phyloP scores from a whole-genome alignment of 805 yeast genomes.

The Saitoella complicata region DNA sequence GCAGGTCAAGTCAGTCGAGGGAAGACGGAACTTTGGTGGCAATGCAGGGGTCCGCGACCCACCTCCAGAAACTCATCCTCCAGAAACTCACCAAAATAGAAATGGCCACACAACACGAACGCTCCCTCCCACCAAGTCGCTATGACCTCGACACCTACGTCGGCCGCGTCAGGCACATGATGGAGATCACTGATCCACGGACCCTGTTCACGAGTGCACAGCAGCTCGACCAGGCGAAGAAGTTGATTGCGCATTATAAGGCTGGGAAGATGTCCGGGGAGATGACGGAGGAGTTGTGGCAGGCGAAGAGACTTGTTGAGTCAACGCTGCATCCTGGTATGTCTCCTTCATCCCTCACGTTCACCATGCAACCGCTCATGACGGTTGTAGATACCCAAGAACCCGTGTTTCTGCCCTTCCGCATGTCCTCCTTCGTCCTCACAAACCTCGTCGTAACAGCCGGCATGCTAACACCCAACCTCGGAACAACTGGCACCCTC shows the following conservation, averaged over 20 bases:
- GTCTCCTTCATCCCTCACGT: neutral
- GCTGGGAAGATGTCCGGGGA: slow-evolving; percentile 40
- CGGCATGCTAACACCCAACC: slow-evolving; percentile 92
- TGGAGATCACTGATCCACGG: slow-evolving; percentile 81
- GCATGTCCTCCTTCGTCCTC: slow-evolving; percentile 92
- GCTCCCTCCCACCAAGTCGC: slow-evolving; percentile 50
- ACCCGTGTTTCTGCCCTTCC: slow-evolving; percentile 78
- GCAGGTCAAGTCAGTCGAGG: too few species aligned
- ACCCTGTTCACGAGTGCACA: slow-evolving; percentile 71
- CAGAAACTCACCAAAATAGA: too few species aligned
- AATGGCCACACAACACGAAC: too few species aligned
- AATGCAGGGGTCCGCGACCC: neutral
- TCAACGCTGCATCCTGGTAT: slow-evolving; percentile 71
- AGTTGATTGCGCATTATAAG: slow-evolving; percentile 51
- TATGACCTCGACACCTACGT: slow-evolving; percentile 69
- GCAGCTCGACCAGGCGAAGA: too few species aligned
- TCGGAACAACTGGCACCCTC: slow-evolving; percentile 77
- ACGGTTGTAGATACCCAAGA: slow-evolving; percentile 65
- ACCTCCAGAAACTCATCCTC: slow-evolving; percentile 1
- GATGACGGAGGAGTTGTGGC: slow-evolving; percentile 76
- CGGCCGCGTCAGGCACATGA: slow-evolving; percentile 92
- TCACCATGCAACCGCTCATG: too few species aligned
- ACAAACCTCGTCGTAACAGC: slow-evolving; percentile 89
- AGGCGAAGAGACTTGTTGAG: slow-evolving; percentile 71
- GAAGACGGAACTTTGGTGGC: slow-evolving; percentile 1